Percentiles rank a stretch among this genome's conserved stretches.
Conservation (phyloP, 345 rosid genomes). For the Euphorbia peplus region DNA sequence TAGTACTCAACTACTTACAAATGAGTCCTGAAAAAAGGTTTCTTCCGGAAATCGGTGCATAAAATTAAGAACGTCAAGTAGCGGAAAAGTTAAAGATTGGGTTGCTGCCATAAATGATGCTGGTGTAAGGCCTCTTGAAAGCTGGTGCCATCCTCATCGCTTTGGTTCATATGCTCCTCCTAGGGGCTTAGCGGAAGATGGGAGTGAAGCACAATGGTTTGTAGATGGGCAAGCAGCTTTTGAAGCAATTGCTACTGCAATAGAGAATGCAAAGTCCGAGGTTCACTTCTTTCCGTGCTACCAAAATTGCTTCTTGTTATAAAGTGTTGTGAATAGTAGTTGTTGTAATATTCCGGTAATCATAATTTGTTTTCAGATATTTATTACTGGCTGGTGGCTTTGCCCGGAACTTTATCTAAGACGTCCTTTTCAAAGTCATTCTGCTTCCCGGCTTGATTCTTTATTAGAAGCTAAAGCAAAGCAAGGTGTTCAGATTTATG, state of each 20-base stretch:
- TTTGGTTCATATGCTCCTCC: conserved; percentile 77
- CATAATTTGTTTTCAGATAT: conserved; percentile 49
- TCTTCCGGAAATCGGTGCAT: conserved; percentile 60
- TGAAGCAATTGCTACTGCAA: conserved; percentile 81
- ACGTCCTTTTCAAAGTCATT: conserved; percentile 69
- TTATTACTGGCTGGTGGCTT: conserved; percentile 98
- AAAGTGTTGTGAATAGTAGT: not conserved
- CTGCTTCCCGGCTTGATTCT: conserved; percentile 65
- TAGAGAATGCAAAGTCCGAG: conserved; percentile 81
- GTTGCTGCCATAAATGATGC: conserved; percentile 65
- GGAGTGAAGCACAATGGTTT: conserved; percentile 91
- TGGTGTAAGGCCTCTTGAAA: conserved; percentile 45
- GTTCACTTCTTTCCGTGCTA: conserved; percentile 34
- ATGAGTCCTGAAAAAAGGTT: conserved; percentile 35
- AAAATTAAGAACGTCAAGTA: conserved; percentile 54
- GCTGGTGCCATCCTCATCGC: conserved; percentile 77
- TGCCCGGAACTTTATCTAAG: conserved; percentile 89
- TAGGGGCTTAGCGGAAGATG: conserved; percentile 78
- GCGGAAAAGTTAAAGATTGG: conserved; percentile 69
- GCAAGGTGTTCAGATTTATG: conserved; percentile 86
- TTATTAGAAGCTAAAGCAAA: conserved; percentile 82
- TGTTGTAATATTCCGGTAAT: conserved; percentile 7
- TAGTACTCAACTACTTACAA: not conserved
- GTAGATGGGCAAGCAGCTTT: conserved; percentile 89
- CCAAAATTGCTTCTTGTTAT: not conserved